Percentiles rank a stretch among this genome's conserved stretches.
These are phyloP conservation scores for Zanthoxylum bungeanum DNA, from an alignment of 345 rosid species.

Conservation along the genomic window DNA sequence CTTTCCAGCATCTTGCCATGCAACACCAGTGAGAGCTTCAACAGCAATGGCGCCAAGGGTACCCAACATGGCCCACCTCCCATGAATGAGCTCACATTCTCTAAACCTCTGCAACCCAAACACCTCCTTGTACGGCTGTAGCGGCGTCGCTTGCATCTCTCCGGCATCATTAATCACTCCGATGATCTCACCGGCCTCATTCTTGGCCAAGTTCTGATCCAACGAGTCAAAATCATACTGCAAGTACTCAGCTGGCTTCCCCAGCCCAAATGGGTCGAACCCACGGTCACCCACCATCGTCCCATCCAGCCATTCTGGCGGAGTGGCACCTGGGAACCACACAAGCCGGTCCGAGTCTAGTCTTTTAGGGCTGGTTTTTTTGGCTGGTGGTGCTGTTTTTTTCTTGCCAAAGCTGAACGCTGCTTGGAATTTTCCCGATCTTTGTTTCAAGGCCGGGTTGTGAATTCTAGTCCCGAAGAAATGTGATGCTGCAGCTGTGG, in stretches of 20 bases:
- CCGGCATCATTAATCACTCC: slow-evolving; percentile 44
- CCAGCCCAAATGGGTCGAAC: slow-evolving; percentile 82
- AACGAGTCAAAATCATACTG: slow-evolving; percentile 74
- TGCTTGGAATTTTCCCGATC: slow-evolving; percentile 49
- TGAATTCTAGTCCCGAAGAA: slow-evolving; percentile 49
- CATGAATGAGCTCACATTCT: slow-evolving; percentile 93
- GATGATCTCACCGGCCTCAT: slow-evolving; percentile 60
- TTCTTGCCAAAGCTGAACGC: slow-evolving; percentile 49
- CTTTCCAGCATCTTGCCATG: slow-evolving; percentile 85
- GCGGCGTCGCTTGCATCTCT: slow-evolving; percentile 73
- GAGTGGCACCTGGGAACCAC: slow-evolving; percentile 69
- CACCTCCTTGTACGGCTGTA: slow-evolving; percentile 83
- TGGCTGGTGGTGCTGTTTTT: slow-evolving; percentile 43
- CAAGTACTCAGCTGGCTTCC: slow-evolving; percentile 86
- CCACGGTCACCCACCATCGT: slow-evolving; percentile 84
- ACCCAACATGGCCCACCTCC: slow-evolving; percentile 92
- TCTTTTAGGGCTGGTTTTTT: slow-evolving; percentile 22
- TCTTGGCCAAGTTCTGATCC: slow-evolving; percentile 93
- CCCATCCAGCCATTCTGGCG: slow-evolving; percentile 82
- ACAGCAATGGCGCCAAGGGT: slow-evolving; percentile 66
- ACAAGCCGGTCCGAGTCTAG: slow-evolving; percentile 43
- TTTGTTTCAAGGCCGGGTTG: slow-evolving; percentile 19
- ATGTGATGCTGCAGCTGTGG: slow-evolving; percentile 48
- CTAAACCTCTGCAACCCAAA: slow-evolving; percentile 84
- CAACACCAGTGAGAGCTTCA: slow-evolving; percentile 62